Evolutionary conservation across 1,139 yeast genomes (phyloP), one percentile per base, ranked within the genome.

Genomic region (Yamadazyma spencermartinsiae): DNA sequence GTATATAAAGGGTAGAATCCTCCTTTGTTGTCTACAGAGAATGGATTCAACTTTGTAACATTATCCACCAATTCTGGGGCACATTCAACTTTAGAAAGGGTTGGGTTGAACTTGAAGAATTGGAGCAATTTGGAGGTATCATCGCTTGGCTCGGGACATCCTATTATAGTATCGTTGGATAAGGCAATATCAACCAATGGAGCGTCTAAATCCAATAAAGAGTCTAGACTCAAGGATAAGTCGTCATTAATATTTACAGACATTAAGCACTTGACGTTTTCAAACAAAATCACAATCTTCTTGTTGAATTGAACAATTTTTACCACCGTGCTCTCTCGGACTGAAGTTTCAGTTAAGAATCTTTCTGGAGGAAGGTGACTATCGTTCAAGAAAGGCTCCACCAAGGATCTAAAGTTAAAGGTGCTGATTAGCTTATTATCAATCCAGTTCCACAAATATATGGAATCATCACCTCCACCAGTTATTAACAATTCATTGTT

Each of bases 381-480:
- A 14, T 79, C 81, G 25, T 62, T 72, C 44, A 82, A 65, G 45
- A 65, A 76, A 25, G 78, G 72, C 35, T 65, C 64, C 3, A 82
- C 64, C n/a, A 68, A 43, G 0, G 69, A 67, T 34, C 76, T 64
- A 30, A 86, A 63, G 31, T 77, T 71, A 33, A 82, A 61, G 43
- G 73, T 72, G 27, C 70, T 66, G 6, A 82, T 46, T 34, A 77
- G 59, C 44, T 72, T 60, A 31, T 72, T 72, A 8, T 61, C 56
- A 39, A 61, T 59, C 94, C 95, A 90, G 47, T 86, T 72, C 97
- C 98, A 92, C 20, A 81, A 60, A 43, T 77, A 72, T n/a, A 92
- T 57, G 48, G 61, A 79, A 41, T 79, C 80, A 56, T 92, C 98
- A 48, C 98, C 99, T 26, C 98, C 98, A 2, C 85, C 98, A 54